Base-by-base conservation (phyloP, 1,139 yeast species). In the Candida gigantensis region DNA sequence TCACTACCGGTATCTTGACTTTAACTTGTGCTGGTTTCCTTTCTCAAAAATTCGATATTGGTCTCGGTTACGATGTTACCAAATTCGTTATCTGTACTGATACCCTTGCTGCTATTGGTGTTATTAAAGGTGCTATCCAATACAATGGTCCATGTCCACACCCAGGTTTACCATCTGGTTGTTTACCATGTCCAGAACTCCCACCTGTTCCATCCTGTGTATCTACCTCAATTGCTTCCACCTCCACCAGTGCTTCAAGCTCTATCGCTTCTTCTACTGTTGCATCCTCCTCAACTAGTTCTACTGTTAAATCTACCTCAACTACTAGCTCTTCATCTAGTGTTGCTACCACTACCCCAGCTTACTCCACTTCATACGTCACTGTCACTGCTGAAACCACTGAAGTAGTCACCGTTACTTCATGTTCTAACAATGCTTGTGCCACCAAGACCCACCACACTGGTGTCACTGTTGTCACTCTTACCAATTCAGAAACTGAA, bases 361-460 rank as follows among this genome's bases (percentile, higher is more conserved):
- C 25, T n/a, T 23, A 23, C 25, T 31, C 32, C 5, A 36, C 39
- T 3, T 19, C 24, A 6, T 36, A 30, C 17, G 23, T 32, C 2
- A 36, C 39, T 6, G n/a, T n/a, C 13, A 43, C 55, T 28, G 45
- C 43, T 39, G 17, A 47, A 46, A 45, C 43, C 13, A 57, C 53
- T 25, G 54, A 61, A 42, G 54, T 63, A 34, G 49, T 51, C 29
- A 50, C 80, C 53, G 62, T 73, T 59, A 74, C 79, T 41, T 63
- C 72, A 36, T 75, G 81, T 61, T 51, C 58, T 32, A 51, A 61
- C 52, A 35, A 60, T 55, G 51, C 46, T 37, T 67, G 72, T 52
- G 32, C 48, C 36, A 45, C 46, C 20, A 50, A 63, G 26, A 49
- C 59, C 14, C 61, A 57, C 36, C 53, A 68, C 37, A 65, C 61